These are phyloP conservation scores for Kentomonas sorsogonicus DNA, from an alignment of 208 protist species.

Conservation along the genomic window DNA sequence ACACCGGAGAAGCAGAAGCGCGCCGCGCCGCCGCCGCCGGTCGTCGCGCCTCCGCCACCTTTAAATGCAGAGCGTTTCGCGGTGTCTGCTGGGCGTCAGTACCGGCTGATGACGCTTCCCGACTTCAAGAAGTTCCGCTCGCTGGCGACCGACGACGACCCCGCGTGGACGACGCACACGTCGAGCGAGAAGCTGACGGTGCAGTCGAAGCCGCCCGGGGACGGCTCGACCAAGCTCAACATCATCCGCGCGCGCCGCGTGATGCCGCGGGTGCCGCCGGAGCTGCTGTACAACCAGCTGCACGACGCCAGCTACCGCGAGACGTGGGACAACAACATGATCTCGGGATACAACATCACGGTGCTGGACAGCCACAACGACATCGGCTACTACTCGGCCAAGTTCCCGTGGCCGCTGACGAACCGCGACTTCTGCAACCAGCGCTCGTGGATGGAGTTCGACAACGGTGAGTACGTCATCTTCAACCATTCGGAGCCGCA, in stretches of 20 bases:
- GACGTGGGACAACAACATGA: slow-evolving; percentile 85
- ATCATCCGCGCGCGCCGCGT: slow-evolving; percentile 67
- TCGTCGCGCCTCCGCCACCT: slow-evolving; percentile 32
- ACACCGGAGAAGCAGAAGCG: no score
- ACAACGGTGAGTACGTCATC: slow-evolving; percentile 86
- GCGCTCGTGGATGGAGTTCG: slow-evolving; percentile 91
- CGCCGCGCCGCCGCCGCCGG: neutral
- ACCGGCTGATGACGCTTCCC: slow-evolving; percentile 57
- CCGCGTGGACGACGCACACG: slow-evolving; percentile 49
- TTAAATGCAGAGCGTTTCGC: slow-evolving; percentile 36
- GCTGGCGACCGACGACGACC: slow-evolving; percentile 32
- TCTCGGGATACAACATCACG: slow-evolving; percentile 81
- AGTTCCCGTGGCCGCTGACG: slow-evolving; percentile 80
- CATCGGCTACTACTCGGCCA: slow-evolving; percentile 85
- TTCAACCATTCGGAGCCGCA: slow-evolving; percentile 90
- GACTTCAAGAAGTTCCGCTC: slow-evolving; percentile 63
- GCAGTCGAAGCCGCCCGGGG: slow-evolving; percentile 50
- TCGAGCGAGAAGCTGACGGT: slow-evolving; percentile 33
- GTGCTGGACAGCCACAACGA: slow-evolving; percentile 83
- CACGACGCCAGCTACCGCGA: slow-evolving; percentile 82
- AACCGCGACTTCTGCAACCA: slow-evolving; percentile 90
- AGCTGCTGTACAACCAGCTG: slow-evolving; percentile 77
- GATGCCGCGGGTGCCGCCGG: slow-evolving; percentile 58
- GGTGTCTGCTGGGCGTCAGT: slow-evolving; percentile 43
- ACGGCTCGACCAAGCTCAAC: slow-evolving; percentile 49